A percentile compares a stretch with the other conserved stretches of the same genome.
These are phyloP conservation scores for Zygotorulaspora danielsina DNA, from an alignment of 805 yeast species.

Conservation along the genomic window DNA sequence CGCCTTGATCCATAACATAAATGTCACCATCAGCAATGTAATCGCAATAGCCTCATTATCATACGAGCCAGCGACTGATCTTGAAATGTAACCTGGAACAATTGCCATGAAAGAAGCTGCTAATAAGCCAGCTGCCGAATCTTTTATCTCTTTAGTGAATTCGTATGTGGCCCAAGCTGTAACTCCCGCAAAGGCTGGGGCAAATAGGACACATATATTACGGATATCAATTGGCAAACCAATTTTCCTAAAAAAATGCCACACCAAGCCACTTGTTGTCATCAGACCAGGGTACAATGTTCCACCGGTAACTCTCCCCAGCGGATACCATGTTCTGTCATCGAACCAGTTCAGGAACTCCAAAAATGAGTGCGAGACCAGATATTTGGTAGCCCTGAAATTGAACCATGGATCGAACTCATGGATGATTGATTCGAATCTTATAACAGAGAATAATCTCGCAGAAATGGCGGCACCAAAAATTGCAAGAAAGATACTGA, in stretches of 20 bases:
- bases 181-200: constrained; percentile 92
- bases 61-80: constrained; percentile 98
- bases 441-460: constrained; percentile 90
- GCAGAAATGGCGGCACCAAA: constrained; percentile 91
- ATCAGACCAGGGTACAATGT: constrained; percentile 96
- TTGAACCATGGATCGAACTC: constrained; percentile 98
- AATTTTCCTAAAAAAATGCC: constrained; percentile 59
- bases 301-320: constrained; percentile 99
- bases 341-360: constrained; percentile 98
- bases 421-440: constrained; percentile 94
- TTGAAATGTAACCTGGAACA: constrained; percentile 96
- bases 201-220: constrained; percentile 90
- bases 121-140: constrained; percentile 80
- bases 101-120: constrained; percentile 95
- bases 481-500: constrained; percentile 65
- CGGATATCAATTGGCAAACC: constrained; percentile 90
- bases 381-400: constrained; percentile 90
- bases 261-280: constrained; percentile 93
- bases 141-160: constrained; percentile 86
- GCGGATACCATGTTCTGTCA: constrained; percentile 98
- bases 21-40: constrained; percentile 90
- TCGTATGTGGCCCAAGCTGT: constrained; percentile 88
- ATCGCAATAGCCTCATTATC: constrained; percentile 99
- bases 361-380: constrained; percentile 77
- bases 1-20: constrained; percentile 93